Percentiles rank a stretch among this genome's conserved stretches.
These are phyloP conservation scores for Paecilomyces fulvus DNA, from an alignment of 2,329 filamentous ascomycete genomes.

Conservation along the genomic window DNA sequence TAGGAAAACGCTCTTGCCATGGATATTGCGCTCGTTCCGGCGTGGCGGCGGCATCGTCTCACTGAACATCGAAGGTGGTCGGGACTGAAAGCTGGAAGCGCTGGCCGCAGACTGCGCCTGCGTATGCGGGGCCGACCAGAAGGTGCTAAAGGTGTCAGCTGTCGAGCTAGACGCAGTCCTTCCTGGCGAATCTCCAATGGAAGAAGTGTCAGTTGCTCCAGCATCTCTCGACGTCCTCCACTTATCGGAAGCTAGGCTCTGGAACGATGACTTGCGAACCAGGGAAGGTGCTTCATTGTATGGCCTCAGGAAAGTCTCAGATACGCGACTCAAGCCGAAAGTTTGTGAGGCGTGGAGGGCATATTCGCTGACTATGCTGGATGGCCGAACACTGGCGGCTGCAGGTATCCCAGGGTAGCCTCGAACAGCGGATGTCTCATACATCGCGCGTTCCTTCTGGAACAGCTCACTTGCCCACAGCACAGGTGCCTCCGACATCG, in stretches of 20 bases:
- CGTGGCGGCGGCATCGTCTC: constrained; percentile 25
- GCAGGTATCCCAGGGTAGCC: constrained; percentile 31
- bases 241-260: constrained; percentile 61
- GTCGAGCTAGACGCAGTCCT: constrained; percentile 62
- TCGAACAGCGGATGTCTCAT: constrained; percentile 30
- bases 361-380: constrained; percentile 39
- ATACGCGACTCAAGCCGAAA: constrained; percentile 18
- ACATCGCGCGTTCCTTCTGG: constrained; percentile 53
- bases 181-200: constrained; percentile 48
- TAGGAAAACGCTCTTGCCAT: constrained; percentile 72
- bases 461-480: constrained; percentile 90
- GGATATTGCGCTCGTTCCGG: constrained; percentile 33
- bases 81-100: constrained; percentile 48
- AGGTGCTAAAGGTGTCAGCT: constrained; percentile 68
- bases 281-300: constrained; percentile 28
- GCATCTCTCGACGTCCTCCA: constrained; percentile 51
- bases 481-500: constrained; percentile 73
- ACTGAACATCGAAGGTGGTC: constrained; percentile 34
- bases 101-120: constrained; percentile 56
- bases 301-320: constrained; percentile 22
- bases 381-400: constrained; percentile 37
- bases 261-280: constrained; percentile 55
- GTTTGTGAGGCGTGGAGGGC: constrained; percentile 20
- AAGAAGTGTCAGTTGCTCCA: constrained; percentile 54
- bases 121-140: constrained; percentile 81